Base-by-base conservation (phyloP, 176 grass and related monocot genomes). In the Metroxylon sagu region DNA sequence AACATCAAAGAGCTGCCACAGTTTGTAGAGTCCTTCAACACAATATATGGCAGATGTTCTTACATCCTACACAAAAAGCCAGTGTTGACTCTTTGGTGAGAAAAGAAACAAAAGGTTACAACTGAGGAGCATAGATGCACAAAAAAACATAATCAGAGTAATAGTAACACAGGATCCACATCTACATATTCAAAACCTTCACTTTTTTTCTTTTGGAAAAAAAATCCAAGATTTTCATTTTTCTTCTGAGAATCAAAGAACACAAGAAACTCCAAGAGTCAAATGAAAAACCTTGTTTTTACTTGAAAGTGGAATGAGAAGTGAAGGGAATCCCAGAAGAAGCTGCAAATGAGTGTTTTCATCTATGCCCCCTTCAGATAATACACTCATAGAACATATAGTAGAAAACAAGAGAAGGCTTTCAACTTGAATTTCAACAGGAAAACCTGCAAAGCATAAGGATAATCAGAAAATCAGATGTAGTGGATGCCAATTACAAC, bases 221-320 rank as follows among this genome's bases (percentile, higher is more conserved):
- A 31, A 31, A 23, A 23, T 23, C 29, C 29, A 4, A 31, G 29
- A 31, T 31, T 31, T 31, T 31, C 29, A 29, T 4, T 5, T 5
- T 5, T 5, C 5, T 31, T 31, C 8, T 43, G 12, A 43, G 35
- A 43, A 43, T 2, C 12, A 10, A 43, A 43, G 3, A 2, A 43
- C 8, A 43, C 35, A 43, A 43, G 35, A 43, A 14, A 12, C 7
- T 43, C 35, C 35, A 43, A 12, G 1, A 43, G 35, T 43, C 35
- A 14, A 43, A 19, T 19, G 29, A 3, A 53, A 53, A 55, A 96
- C 92, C 87, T 80, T 96, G 25, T 88, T 80, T 71, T 71, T 31
- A 59, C 87, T 73, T 72, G 87, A 68, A 77, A 96, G 86, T 80
- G 87, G 83, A 62, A 80, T 66, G 51, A 96, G 79, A 66, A 90